Base-by-base conservation (phyloP, 2,329 filamentous ascomycete genomes). In the Zymoseptoria brevis region DNA sequence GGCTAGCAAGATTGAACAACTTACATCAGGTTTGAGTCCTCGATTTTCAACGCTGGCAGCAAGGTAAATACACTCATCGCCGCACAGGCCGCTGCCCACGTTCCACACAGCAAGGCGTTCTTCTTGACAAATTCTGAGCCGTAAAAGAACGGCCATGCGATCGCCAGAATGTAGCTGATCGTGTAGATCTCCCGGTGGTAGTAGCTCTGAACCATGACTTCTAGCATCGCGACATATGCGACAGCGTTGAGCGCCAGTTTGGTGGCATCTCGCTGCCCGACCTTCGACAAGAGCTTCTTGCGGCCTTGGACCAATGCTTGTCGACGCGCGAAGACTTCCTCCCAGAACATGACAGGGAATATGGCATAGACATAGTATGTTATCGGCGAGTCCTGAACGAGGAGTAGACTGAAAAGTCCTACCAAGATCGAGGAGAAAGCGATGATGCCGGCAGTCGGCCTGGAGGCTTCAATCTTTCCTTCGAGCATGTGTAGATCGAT, bases 321-420 rank as follows among this genome's bases (percentile, higher is more conserved):
- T 58, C 91, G 83, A 26, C 88, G 84, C 2, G 89, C 89, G 73
- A 87, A 93, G 0, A 96, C 89, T 69, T 96, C 92, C 74, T 96
- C 93, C 94, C 94, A 99, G 76, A 99, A 97, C 59, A 90, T 83
- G 2, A 96, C 86, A 0, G 94, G 94, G 73, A 99, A 99, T 67
- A 95, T 83, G 0, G 87, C 89, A 72, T 99, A 99, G 1, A 85
- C 83, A 69, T 97, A 99, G 73, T 99, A 99, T 2, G 89, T 87
- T 59, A 80, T 72, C 0, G 93, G 88, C 1, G 92, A 96, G 51
- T 85, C 83, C 52, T 95, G 93, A 59, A 90, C 79, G 60, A 88
- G 78, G 57, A 99, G 88, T 0, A 90, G 85, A 6, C 90, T 87
- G 69, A 88, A 96, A 11, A 97, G 75, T 1, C 79, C 80, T 22